Base-by-base conservation (phyloP, 805 yeast species). In the Saturnispora saitoi region DNA sequence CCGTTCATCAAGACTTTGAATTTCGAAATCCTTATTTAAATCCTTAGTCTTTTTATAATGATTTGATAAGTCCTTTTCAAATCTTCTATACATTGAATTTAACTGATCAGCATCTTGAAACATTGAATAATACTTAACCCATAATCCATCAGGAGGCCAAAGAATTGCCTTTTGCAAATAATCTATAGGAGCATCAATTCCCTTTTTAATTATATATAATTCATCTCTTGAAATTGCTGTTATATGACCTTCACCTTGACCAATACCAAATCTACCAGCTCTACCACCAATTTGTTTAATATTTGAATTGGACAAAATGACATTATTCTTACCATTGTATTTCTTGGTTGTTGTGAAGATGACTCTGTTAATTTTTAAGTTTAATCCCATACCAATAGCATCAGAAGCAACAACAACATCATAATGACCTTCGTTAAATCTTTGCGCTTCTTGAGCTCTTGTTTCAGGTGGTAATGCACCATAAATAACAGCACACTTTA, bases 381-480 rank as follows among this genome's bases (percentile, higher is more conserved):
- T 93, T 47, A 93, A 71, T 0, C 99, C 99, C 97, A 93, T 91
- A 2, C 99, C 99, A 53, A 93, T 81, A 0, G 99, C 99, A 68
- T 93, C 98, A 2, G 96, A 86, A 1, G 99, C 98, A 6, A 93
- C 86, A 34, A 93, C 70, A n/a, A 86, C 74, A 58, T 90, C 93
- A 53, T 79, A 83, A 32, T 76, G 75, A 2, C 95, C 91, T n/a
- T 61, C 67, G 60, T 93, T 93, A 64, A 93, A 93, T 42, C 76
- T 70, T 28, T 70, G 63, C 0, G 97, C 95, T 60, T 93, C 96
- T 54, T 79, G 78, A 3, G 88, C 78, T 55, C 99, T 76, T 0
- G 91, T 87, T 61, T 93, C 98, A 0, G 98, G 95, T 0, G 99
- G 99, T 40, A 93, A 70, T 0, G 95, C 90, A 20, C 99, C 99